Evolutionary conservation across 108 stramenopile genomes (phyloP).

Genomic region (Nannochloropsis salina): DNA sequence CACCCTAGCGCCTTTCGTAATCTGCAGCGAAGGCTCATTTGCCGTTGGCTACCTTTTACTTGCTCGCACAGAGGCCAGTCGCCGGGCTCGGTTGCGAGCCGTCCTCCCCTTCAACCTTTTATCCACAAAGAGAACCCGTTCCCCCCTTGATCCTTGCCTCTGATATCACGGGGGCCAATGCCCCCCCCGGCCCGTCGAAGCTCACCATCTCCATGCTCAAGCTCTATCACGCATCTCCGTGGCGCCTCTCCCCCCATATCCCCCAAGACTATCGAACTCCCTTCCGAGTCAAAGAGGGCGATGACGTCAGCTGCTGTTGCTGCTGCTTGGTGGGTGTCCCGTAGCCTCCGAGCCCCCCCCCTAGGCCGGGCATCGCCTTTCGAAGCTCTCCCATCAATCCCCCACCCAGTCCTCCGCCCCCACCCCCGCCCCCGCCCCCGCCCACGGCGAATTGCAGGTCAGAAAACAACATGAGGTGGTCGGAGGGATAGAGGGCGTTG

Average conservation of each 20-base stretch:
- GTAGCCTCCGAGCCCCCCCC: not conserved
- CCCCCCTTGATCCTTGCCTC: no score
- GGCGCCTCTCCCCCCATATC: not conserved
- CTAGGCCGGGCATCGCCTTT: not conserved
- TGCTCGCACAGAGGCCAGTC: no score
- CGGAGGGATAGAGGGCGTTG: conserved; percentile 82
- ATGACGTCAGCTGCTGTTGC: not conserved
- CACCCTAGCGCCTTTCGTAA: no score
- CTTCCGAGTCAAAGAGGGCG: not conserved
- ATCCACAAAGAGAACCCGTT: no score
- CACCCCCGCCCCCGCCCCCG: not conserved
- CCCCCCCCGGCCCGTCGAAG: no score
- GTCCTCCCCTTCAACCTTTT: no score
- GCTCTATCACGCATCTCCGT: not conserved
- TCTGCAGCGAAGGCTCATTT: no score
- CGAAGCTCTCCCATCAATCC: not conserved
- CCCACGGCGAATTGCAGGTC: conserved; percentile 73
- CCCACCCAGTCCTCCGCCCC: not conserved
- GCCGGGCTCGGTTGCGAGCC: no score
- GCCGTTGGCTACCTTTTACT: no score
- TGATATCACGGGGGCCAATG: no score
- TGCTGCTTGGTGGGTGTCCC: not conserved
- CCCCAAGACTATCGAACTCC: not conserved
- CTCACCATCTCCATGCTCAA: not conserved
- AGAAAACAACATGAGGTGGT: conserved; percentile 90